Conservation (phyloP, 345 rosid species). For the Eucalyptus caleyi region DNA sequence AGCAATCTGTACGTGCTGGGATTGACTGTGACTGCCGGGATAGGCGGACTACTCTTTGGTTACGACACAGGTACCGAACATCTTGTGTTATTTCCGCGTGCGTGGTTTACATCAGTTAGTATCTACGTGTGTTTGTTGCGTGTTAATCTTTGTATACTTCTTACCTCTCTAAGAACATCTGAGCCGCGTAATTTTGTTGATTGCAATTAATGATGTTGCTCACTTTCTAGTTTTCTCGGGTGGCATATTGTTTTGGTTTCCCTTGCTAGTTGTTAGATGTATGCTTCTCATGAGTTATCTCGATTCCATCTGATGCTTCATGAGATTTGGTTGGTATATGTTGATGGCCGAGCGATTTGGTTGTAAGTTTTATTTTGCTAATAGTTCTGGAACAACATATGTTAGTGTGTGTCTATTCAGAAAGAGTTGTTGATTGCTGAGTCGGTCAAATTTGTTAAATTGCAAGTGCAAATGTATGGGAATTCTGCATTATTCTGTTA, state of each 20-base stretch:
- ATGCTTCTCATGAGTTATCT: not conserved
- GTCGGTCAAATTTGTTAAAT: not conserved
- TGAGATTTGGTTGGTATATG: not conserved
- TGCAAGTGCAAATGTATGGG: not conserved
- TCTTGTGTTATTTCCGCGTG: not conserved
- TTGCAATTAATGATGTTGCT: not conserved
- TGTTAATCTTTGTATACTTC: not conserved
- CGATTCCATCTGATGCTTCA: not conserved
- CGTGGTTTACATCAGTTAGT: not conserved
- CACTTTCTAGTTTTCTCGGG: not conserved
- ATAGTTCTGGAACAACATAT: not conserved
- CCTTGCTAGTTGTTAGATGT: not conserved
- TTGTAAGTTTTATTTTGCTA: not conserved
- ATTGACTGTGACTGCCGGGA: conserved; percentile 78
- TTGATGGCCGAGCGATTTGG: not conserved
- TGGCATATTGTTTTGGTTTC: not conserved
- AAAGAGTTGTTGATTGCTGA: not conserved
- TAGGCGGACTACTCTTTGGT: conserved; percentile 91
- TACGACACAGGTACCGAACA: conserved; percentile 68
- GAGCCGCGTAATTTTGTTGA: not conserved
- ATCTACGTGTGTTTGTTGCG: not conserved
- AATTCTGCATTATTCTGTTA: no score
- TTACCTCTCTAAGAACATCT: not conserved
- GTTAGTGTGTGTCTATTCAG: not conserved
- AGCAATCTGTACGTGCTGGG: conserved; percentile 55